Conservation (phyloP, 148 eudicot genomes). For the Rhododendron henanense region DNA sequence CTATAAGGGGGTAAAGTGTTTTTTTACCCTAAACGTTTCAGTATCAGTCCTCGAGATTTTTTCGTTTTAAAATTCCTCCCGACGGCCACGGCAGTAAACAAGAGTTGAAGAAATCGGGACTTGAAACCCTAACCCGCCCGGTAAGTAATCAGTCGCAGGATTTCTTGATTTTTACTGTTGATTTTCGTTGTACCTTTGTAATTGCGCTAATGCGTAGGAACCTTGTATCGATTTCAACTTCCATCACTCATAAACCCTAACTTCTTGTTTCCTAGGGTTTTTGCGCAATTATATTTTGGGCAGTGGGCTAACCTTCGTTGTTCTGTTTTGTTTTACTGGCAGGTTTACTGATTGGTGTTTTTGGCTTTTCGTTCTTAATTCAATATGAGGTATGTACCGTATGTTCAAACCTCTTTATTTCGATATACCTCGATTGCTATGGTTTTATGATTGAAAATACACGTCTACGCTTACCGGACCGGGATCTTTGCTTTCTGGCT, state of each 20-base stretch:
- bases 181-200: not conserved
- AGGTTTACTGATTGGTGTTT: not conserved
- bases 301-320: not conserved
- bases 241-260: slow-evolving; percentile 1
- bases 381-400: slow-evolving; percentile 7
- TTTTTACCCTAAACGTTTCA: not conserved
- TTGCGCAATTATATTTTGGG: not conserved
- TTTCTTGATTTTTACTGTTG: not conserved
- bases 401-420: not conserved
- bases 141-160: not conserved
- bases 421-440: not conserved
- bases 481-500: not conserved
- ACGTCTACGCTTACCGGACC: too few species aligned
- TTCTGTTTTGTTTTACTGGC: not conserved
- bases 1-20: not conserved
- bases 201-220: not conserved
- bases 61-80: not conserved
- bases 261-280: not conserved
- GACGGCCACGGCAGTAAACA: not conserved
- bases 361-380: not conserved
- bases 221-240: not conserved
- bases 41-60: not conserved
- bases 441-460: not conserved
- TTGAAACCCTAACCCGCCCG: not conserved
- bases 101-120: not conserved